Evolutionary conservation across 352 stramenopile genomes (phyloP).

Genomic region (Phytophthora nicotianae): DNA sequence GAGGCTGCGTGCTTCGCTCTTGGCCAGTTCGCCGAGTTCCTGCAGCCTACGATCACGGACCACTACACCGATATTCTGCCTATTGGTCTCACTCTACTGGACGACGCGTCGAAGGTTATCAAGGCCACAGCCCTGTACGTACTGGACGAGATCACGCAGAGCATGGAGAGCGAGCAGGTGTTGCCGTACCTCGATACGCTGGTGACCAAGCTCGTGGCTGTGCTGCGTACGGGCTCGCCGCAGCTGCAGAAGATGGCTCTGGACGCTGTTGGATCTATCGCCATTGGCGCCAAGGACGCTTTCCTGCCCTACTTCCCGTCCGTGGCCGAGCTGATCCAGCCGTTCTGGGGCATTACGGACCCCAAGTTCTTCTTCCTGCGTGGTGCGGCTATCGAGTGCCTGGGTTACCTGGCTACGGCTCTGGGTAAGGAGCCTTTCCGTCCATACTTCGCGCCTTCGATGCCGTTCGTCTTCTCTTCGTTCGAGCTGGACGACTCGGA

Average conservation of each 20-base stretch:
- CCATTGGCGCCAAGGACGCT: slow-evolving; percentile 96
- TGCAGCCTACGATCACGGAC: slow-evolving; percentile 96
- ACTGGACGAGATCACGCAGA: slow-evolving; percentile 99
- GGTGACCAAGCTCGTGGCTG: slow-evolving; percentile 94
- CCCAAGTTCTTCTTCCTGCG: slow-evolving; percentile 94
- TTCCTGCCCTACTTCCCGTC: slow-evolving; percentile 96
- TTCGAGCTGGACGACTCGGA: slow-evolving; percentile 94
- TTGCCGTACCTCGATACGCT: slow-evolving; percentile 95
- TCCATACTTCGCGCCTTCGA: slow-evolving; percentile 93
- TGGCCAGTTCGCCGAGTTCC: slow-evolving; percentile 98
- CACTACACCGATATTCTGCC: slow-evolving; percentile 96
- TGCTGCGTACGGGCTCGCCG: slow-evolving; percentile 92
- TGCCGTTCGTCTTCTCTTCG: slow-evolving; percentile 95
- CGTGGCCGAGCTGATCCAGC: slow-evolving; percentile 87
- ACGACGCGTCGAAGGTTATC: slow-evolving; percentile 93
- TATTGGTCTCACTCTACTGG: slow-evolving; percentile 94
- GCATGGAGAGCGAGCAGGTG: slow-evolving; percentile 95
- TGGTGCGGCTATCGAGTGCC: slow-evolving; percentile 96
- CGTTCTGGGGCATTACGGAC: slow-evolving; percentile 92
- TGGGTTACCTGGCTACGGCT: slow-evolving; percentile 97
- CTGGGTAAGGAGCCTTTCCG: slow-evolving; percentile 96
- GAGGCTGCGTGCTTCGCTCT: slow-evolving; percentile 98
- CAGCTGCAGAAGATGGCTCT: slow-evolving; percentile 97
- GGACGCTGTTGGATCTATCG: slow-evolving; percentile 95
- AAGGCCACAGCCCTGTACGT: slow-evolving; percentile 98